A percentile compares a stretch with the other conserved stretches of the same genome.
Evolutionary conservation across 2,329 filamentous ascomycete genomes (phyloP).

Genomic region (Neopestalotiopsis sp.): DNA sequence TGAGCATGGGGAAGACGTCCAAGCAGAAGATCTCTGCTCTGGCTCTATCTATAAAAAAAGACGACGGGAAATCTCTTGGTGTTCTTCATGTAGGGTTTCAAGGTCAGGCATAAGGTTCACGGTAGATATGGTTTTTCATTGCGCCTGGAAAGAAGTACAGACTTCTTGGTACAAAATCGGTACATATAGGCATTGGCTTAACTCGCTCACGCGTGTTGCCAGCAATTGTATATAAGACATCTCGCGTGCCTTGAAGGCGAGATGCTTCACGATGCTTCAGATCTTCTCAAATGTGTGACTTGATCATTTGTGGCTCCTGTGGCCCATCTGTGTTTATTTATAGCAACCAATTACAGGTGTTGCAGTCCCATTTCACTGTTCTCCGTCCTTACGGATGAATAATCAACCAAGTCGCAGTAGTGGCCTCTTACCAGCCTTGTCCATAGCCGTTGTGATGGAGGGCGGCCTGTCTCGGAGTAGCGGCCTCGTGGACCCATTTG

Average conservation of each 20-base stretch:
- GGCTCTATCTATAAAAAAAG: background rate
- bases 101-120: background rate
- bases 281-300: background rate
- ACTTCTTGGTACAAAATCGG: background rate
- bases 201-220: background rate
- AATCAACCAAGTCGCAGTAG: too few species aligned
- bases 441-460: too few species aligned
- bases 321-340: too few species aligned
- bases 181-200: background rate
- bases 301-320: too few species aligned
- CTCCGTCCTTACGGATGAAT: too few species aligned
- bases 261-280: background rate
- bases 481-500: too few species aligned
- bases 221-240: background rate
- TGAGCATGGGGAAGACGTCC: background rate
- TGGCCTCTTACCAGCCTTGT: too few species aligned
- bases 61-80: background rate
- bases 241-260: background rate
- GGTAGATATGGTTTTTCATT: constrained; percentile 1
- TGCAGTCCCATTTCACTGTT: too few species aligned
- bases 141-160: background rate
- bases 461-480: too few species aligned
- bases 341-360: too few species aligned
- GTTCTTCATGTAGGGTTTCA: background rate
- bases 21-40: background rate